phyloP scores from a whole-genome alignment of 768 basidiomycete genomes.

The Lentinula lateritia region DNA sequence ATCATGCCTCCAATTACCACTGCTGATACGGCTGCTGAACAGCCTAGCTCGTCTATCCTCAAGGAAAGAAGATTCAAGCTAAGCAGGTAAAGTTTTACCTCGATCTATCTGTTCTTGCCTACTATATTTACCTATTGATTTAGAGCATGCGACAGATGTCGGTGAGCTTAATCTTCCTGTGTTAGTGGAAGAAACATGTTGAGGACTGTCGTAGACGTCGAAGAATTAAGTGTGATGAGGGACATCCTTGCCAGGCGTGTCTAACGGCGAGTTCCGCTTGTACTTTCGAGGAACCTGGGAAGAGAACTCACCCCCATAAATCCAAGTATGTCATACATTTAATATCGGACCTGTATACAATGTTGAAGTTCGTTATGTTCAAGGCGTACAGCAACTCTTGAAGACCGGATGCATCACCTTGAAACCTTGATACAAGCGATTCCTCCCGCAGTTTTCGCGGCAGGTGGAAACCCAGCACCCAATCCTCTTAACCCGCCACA shows the following conservation, averaged over 20 bases:
- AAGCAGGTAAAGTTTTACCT: slow-evolving; percentile 53
- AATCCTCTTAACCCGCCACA: slow-evolving; percentile 15
- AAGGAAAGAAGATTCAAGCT: slow-evolving; percentile 86
- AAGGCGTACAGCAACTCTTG: slow-evolving; percentile 77
- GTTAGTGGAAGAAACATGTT: background rate
- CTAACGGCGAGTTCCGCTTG: slow-evolving; percentile 77
- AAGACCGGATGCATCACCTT: slow-evolving; percentile 85
- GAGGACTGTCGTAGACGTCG: slow-evolving; percentile 46
- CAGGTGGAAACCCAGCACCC: slow-evolving; percentile 31
- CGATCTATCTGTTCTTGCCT: background rate
- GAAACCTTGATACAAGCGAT: slow-evolving; percentile 83
- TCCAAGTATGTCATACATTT: slow-evolving; percentile 57
- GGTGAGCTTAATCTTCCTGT: slow-evolving; percentile 44
- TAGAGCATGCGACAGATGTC: slow-evolving; percentile 88
- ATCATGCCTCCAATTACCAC: slow-evolving; percentile 46
- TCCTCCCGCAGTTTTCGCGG: slow-evolving; percentile 73
- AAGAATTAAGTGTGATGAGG: slow-evolving; percentile 85
- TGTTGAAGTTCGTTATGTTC: background rate
- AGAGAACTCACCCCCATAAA: slow-evolving; percentile 81
- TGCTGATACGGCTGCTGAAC: slow-evolving; percentile 18
- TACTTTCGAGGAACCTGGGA: slow-evolving; percentile 85
- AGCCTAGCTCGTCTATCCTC: slow-evolving; percentile 33
- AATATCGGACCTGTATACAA: background rate
- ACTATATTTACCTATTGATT: slow-evolving; percentile 1
- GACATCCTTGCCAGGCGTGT: slow-evolving; percentile 85